phyloP scores from a whole-genome alignment of 257 asterid genomes.

The Ligustrum vulgare region DNA sequence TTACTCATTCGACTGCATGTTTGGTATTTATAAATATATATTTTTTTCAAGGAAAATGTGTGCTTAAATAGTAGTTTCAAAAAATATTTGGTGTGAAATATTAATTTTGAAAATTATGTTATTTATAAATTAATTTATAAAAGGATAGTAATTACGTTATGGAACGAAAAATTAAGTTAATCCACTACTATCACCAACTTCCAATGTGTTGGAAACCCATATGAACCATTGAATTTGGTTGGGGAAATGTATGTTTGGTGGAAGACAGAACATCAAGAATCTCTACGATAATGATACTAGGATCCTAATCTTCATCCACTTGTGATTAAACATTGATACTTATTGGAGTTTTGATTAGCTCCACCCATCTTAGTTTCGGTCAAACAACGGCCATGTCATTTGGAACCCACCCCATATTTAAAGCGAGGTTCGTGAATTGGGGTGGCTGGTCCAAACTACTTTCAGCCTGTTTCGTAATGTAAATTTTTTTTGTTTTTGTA shows the following conservation, averaged over 20 bases:
- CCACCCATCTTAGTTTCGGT: conserved; percentile 24
- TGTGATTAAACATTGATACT: conserved; percentile 24
- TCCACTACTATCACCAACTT: conserved; percentile 34
- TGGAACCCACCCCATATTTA: conserved; percentile 11
- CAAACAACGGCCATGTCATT: conserved; percentile 4
- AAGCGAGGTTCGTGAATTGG: background rate
- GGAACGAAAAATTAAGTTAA: no score
- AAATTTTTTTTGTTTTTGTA: no score
- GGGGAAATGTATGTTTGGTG: conserved; percentile 12
- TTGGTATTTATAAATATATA: no score
- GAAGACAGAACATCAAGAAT: conserved; percentile 24
- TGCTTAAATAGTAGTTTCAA: no score
- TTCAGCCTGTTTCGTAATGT: no score
- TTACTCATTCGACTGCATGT: no score
- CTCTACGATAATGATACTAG: conserved; percentile 13
- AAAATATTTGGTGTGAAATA: no score
- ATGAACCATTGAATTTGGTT: conserved; percentile 33
- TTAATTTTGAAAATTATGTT: no score
- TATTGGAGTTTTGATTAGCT: conserved; percentile 37
- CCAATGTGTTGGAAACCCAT: conserved; percentile 26
- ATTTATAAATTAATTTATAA: no score
- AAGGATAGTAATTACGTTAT: no score
- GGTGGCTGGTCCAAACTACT: no score
- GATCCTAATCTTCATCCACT: conserved; percentile 28
- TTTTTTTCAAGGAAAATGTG: no score